Base-by-base conservation (phyloP, 2,329 filamentous ascomycete species). In the Aulographum hederae region DNA sequence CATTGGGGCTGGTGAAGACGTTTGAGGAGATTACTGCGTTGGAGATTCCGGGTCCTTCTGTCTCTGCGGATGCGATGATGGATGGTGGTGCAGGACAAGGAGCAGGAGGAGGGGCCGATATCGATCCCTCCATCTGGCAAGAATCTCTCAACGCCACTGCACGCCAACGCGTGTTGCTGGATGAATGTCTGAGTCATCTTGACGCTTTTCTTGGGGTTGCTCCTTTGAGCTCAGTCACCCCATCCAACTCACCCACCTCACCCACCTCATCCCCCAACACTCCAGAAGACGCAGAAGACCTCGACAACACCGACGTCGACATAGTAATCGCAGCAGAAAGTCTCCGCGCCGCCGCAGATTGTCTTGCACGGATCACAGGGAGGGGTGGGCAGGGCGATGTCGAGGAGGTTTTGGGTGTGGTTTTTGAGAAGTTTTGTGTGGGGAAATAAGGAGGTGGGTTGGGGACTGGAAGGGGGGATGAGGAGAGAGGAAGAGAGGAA, bases 321-420 rank as follows among this genome's bases (percentile, higher is more conserved):
- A 75, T 93, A 30, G 86, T 94, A 5, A 65, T 92, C 17, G 85
- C 84, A 8, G 89, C 89, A 1, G 89, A 98, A 53, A 73, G 85
- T 47, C 61, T 98, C 34, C 74, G 89, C 27, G 72, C 70, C 41
- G 85, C 84, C 10, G 84, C 81, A 1, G 69, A 75, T 32, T 75
- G 72, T 39, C 61, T 94, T n/a, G 78, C 82, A 2, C 71, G 73
- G 35, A 92, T 95, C 43, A 95, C 84, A 1, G 89, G 89, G 1
- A 71, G 71, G 34, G 85, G 84, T 1, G 80, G 84, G 43, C 69
- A 68, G 26, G 80, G 84, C 2, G 86, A 95, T 52, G 82, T 95
- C 12, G 86, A 98, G 50, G 89, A 95, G 48, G 81, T 98, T 5
- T 57, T 98, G 28, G 89, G 89, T 0, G 85, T 98, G 15, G 85